phyloP scores from a whole-genome alignment of 176 grass and related monocot species.

The Puccinellia tenuiflora region DNA sequence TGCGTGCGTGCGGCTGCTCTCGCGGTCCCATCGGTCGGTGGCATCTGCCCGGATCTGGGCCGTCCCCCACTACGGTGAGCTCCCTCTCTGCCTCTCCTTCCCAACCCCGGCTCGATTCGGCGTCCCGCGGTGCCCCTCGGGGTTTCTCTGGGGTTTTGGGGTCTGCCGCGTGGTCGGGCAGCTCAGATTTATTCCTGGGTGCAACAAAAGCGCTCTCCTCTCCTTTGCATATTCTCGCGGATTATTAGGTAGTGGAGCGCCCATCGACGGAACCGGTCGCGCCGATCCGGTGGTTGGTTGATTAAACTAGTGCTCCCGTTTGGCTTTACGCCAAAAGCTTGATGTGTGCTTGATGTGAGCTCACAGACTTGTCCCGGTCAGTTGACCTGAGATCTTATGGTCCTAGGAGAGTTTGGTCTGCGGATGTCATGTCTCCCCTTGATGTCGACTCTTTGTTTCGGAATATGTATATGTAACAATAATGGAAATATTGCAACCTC shows the following conservation, averaged over 20 bases:
- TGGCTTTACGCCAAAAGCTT: not conserved
- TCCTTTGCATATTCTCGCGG: not conserved
- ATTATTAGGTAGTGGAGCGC: not conserved
- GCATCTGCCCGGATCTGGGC: slow-evolving; percentile 16
- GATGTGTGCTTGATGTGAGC: no score
- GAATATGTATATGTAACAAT: not conserved
- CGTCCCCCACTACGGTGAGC: slow-evolving; percentile 18
- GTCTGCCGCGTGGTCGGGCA: not conserved
- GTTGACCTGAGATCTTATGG: no score
- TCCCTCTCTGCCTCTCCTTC: not conserved
- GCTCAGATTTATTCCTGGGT: not conserved
- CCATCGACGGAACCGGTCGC: no score
- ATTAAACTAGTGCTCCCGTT: not conserved
- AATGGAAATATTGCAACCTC: not conserved
- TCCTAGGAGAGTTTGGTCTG: not conserved
- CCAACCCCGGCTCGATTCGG: not conserved
- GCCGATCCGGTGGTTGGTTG: not conserved
- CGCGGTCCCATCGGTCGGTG: not conserved
- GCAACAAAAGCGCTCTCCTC: not conserved
- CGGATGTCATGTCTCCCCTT: not conserved
- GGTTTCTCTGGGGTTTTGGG: not conserved
- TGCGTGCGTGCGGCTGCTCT: not conserved
- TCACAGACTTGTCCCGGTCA: no score
- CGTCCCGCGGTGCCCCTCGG: not conserved
- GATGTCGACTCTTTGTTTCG: not conserved